Conservation (phyloP, 2,329 filamentous ascomycete genomes). For the Arthrinium phaeospermum region DNA sequence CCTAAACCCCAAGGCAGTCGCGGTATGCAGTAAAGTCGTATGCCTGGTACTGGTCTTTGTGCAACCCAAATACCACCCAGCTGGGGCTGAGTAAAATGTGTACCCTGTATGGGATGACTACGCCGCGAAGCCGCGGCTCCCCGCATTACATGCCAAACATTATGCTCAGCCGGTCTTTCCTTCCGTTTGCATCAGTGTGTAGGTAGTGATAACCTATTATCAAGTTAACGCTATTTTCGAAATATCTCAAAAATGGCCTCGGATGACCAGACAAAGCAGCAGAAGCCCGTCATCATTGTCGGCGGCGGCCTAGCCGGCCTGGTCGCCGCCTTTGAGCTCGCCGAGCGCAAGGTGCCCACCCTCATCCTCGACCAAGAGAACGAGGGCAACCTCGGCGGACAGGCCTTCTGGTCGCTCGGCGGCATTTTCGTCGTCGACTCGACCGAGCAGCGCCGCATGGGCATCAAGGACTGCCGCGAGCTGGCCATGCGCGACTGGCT, state of each 20-base stretch:
- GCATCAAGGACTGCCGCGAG: constrained; percentile 62
- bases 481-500: constrained; percentile 66
- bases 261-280: neutral
- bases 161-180: neutral
- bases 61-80: neutral
- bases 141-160: neutral
- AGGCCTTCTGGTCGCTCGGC: constrained; percentile 69
- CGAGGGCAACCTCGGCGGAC: constrained; percentile 60
- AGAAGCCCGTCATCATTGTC: constrained; percentile 57
- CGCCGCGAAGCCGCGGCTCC: neutral
- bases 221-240: neutral
- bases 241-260: constrained; percentile 1
- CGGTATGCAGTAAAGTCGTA: neutral
- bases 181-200: neutral
- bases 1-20: neutral
- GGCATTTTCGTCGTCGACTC: constrained; percentile 66
- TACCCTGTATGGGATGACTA: neutral
- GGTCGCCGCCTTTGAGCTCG: constrained; percentile 63
- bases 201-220: neutral
- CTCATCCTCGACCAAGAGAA: constrained; percentile 65
- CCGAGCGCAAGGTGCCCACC: constrained; percentile 53
- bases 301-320: constrained; percentile 65
- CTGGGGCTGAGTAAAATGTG: neutral
- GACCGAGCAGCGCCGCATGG: constrained; percentile 59
- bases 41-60: neutral